Evolutionary conservation across 2,329 filamentous ascomycete species (phyloP), one percentile per base, ranked within the genome.

Genomic region (Neofusicoccum ribis): DNA sequence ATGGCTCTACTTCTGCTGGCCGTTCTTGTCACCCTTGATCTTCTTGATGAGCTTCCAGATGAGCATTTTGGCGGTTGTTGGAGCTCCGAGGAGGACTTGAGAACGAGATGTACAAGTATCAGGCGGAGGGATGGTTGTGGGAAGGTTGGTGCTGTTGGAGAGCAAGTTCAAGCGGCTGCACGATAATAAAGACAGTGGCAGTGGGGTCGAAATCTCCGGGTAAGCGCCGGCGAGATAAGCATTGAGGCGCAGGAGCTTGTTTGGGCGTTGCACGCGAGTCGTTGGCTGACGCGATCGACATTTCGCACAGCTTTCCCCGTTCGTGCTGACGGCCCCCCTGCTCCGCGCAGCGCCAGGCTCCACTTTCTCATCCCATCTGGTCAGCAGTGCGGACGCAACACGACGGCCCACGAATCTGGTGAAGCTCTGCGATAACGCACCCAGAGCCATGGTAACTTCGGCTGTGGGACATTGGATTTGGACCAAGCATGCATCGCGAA

Each of bases 11-110:
- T 44, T 46, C 39, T 59, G 23, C 20, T 17, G 54, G 14, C 23
- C 54, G n/a, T 59, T 59, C 41, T 59, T 59, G 54, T 59, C 54
- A 15, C 54, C 54, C 39, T 44, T 59, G 54, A 59, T 44, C 54
- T 44, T 59, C 54, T 59, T 44, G 39, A 59, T 44, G 39, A 59
- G 39, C 23, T 34, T 59, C 54, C 54, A 59, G 39, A 59, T 34
- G 39, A 59, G 54, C 54, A 59, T 59, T 17, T 44, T 59, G 23
- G 20, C 54, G 54, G 41, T 15, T 17, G 15, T 9, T 44, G 39
- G 12, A 15, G 37, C 14, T 34, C 5, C n/a, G 23, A 15, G 27
- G 15, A 51, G 31, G 49, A 5, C 27, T 1, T 1, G 5, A 31
- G 27, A 31, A 31, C 27, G 5, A 6, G 27, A 31, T 31, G 5